phyloP scores from a whole-genome alignment of 2,329 filamentous ascomycete species.

The Didymella sp. region DNA sequence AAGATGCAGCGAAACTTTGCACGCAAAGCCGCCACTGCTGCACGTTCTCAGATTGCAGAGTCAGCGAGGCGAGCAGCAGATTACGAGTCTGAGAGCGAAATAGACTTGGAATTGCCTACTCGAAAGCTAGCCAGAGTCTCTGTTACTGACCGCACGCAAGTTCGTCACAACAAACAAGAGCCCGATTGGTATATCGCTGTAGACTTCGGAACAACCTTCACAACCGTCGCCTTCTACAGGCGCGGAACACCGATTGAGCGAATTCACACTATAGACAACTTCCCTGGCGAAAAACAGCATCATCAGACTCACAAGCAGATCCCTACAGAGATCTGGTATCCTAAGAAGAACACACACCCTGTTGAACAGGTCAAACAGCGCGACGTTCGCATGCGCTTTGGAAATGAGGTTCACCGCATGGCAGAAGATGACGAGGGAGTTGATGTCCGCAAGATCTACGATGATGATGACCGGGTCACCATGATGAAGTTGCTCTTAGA shows the following conservation, averaged over 20 bases:
- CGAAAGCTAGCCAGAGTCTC: not conserved
- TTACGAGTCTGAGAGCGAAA: not conserved
- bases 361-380: not conserved
- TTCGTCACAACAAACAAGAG: not conserved
- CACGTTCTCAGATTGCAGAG: not conserved
- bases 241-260: not conserved
- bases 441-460: not conserved
- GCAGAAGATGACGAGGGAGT: not conserved
- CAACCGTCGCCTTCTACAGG: slow-evolving; percentile 15
- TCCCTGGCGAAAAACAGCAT: slow-evolving; percentile 9
- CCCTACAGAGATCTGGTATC: slow-evolving; percentile 19
- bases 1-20: not conserved
- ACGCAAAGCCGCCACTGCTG: not conserved
- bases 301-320: slow-evolving; percentile 9
- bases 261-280: slow-evolving; percentile 12
- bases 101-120: not conserved
- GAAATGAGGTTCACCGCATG: slow-evolving; percentile 15
- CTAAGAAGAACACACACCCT: not conserved
- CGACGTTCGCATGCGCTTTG: slow-evolving; percentile 14
- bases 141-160: not conserved
- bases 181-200: slow-evolving; percentile 14
- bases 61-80: not conserved
- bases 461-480: not conserved
- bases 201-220: slow-evolving; percentile 25
- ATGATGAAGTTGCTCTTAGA: slow-evolving; percentile 21